Percentiles rank a stretch among this genome's conserved stretches.
Evolutionary conservation across 139 green algal species (phyloP).

Genomic region (Chlamydomonas eustigma): DNA sequence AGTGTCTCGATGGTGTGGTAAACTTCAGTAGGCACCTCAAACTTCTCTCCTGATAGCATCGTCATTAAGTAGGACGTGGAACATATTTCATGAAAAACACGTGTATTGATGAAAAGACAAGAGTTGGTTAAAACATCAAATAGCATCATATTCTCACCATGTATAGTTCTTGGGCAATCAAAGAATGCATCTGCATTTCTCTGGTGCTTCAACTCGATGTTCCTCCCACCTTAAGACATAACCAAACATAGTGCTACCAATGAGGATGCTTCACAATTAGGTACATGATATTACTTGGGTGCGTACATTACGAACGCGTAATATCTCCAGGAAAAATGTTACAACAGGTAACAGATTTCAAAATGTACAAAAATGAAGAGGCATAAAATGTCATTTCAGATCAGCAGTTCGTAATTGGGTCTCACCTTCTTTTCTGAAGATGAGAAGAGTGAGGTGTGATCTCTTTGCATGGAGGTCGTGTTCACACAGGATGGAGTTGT

Average conservation of each 20-base stretch:
- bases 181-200: slow-evolving; percentile 84
- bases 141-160: too few species aligned
- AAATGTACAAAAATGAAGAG: too few species aligned
- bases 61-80: too few species aligned
- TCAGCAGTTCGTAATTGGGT: too few species aligned
- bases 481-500: slow-evolving; percentile 57
- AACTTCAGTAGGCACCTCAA: slow-evolving; percentile 55
- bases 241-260: background rate
- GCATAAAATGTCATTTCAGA: too few species aligned
- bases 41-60: too few species aligned
- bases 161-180: slow-evolving; percentile 47
- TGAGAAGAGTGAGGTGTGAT: slow-evolving; percentile 85
- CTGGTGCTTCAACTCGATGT: slow-evolving; percentile 91
- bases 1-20: slow-evolving; percentile 75
- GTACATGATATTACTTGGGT: background rate
- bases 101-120: too few species aligned
- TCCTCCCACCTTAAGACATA: slow-evolving; percentile 51
- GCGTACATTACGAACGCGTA: too few species aligned
- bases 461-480: slow-evolving; percentile 27
- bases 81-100: too few species aligned
- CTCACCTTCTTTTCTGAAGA: slow-evolving; percentile 79
- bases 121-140: too few species aligned
- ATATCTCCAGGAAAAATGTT: too few species aligned
- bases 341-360: too few species aligned
- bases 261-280: background rate